Evolutionary conservation across 208 protist genomes (phyloP).

Genomic region (Polymyxa betae): DNA sequence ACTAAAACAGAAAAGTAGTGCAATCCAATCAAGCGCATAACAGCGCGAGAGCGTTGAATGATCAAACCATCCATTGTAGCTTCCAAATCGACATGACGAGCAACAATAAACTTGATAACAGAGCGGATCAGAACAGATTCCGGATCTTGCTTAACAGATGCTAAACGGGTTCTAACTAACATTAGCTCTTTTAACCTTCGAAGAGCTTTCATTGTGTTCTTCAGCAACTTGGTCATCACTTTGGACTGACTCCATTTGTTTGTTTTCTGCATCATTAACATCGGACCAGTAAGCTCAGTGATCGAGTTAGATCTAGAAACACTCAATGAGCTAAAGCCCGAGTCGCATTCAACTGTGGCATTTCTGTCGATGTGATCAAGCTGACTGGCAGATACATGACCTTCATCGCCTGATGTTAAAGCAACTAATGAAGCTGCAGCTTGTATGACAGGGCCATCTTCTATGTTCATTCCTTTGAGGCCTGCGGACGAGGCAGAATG

Average conservation of each 20-base stretch:
- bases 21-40: not conserved
- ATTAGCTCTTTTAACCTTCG: constrained; percentile 35
- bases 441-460: not conserved
- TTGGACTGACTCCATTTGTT: constrained; percentile 4
- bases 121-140: constrained; percentile 43
- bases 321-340: not conserved
- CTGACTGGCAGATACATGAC: not conserved
- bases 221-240: constrained; percentile 40
- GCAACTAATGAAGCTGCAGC: not conserved
- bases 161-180: constrained; percentile 30
- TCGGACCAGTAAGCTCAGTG: constrained; percentile 1
- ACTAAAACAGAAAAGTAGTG: not conserved
- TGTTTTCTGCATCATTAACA: constrained; percentile 42
- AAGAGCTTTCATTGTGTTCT: constrained; percentile 50
- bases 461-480: not conserved
- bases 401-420: not conserved
- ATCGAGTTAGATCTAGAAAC: not conserved
- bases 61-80: constrained; percentile 14
- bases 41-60: not conserved
- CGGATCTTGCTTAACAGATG: constrained; percentile 39
- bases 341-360: not conserved
- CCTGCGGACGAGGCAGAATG: not conserved
- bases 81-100: constrained; percentile 5
- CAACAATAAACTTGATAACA: constrained; percentile 20
- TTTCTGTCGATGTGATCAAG: not conserved